These are phyloP conservation scores for Pleurotus djamor DNA, from an alignment of 768 basidiomycete species.

Conservation along the genomic window DNA sequence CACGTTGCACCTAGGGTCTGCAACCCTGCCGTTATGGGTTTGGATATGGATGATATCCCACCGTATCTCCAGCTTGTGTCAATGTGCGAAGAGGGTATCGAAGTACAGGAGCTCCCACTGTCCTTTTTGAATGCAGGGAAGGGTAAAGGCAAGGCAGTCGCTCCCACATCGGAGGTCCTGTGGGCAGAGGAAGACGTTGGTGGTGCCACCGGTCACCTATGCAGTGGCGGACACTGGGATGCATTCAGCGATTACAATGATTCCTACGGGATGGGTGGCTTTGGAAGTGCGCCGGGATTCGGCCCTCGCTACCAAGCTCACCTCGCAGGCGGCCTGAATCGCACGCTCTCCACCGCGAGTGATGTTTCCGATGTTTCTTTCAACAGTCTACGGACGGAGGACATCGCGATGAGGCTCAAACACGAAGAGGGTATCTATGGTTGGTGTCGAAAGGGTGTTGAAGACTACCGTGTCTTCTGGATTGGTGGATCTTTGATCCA, in stretches of 20 bases:
- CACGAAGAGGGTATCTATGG: conserved; percentile 71
- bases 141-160: conserved; percentile 37
- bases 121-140: conserved; percentile 53
- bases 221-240: conserved; percentile 51
- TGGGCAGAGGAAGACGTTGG: conserved; percentile 64
- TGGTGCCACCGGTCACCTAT: conserved; percentile 59
- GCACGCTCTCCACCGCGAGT: conserved; percentile 44
- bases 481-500: conserved; percentile 54
- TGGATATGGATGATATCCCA: conserved; percentile 17
- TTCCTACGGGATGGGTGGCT: not conserved
- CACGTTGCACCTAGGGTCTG: conserved; percentile 53
- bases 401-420: conserved; percentile 40
- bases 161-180: conserved; percentile 34
- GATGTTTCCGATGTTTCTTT: conserved; percentile 40
- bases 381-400: conserved; percentile 53
- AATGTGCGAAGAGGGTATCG: conserved; percentile 69
- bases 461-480: conserved; percentile 85
- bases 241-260: conserved; percentile 26
- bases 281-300: not conserved
- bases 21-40: conserved; percentile 22
- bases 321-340: conserved; percentile 24
- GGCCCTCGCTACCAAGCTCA: conserved; percentile 20
- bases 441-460: conserved; percentile 70
- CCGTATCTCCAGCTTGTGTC: conserved; percentile 68
- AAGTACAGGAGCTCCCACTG: conserved; percentile 67